phyloP scores from a whole-genome alignment of 352 stramenopile species.

The Phytophthora macrochlamydospora region DNA sequence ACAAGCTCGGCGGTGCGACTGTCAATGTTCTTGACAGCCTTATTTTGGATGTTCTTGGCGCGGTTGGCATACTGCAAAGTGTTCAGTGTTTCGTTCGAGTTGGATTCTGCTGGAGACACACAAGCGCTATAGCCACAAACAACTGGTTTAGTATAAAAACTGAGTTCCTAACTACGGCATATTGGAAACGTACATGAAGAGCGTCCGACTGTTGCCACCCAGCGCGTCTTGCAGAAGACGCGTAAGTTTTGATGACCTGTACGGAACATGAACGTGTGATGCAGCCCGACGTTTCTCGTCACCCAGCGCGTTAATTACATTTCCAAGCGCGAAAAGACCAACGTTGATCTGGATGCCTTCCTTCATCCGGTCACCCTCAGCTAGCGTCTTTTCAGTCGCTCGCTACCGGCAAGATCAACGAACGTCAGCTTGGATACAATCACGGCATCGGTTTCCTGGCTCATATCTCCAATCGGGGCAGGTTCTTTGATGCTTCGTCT shows the following conservation, averaged over 20 bases:
- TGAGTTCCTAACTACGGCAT: no score
- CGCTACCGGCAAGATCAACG: slow-evolving; percentile 86
- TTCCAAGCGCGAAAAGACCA: slow-evolving; percentile 80
- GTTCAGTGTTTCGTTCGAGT: slow-evolving; percentile 77
- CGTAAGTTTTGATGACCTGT: slow-evolving; percentile 84
- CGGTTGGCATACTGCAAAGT: slow-evolving; percentile 89
- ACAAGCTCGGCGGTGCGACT: slow-evolving; percentile 74
- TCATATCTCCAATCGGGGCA: background rate
- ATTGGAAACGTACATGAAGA: slow-evolving; percentile 77
- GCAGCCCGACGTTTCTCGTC: slow-evolving; percentile 62
- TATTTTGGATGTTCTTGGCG: slow-evolving; percentile 91
- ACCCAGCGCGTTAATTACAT: slow-evolving; percentile 88
- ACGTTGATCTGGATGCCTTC: slow-evolving; percentile 91
- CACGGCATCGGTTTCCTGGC: slow-evolving; percentile 25
- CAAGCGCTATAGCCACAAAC: slow-evolving; percentile 47
- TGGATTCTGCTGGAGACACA: slow-evolving; percentile 76
- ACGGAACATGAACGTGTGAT: slow-evolving; percentile 71
- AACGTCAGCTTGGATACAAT: slow-evolving; percentile 88
- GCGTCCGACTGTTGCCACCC: slow-evolving; percentile 86
- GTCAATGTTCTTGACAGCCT: slow-evolving; percentile 90
- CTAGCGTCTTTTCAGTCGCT: slow-evolving; percentile 88
- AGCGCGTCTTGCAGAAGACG: slow-evolving; percentile 84
- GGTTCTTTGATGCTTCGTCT: slow-evolving; percentile 3
- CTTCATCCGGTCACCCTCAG: slow-evolving; percentile 87
- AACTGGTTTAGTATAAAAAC: background rate